These are phyloP conservation scores for Metschnikowia henanensis DNA, from an alignment of 805 yeast species.

Conservation along the genomic window DNA sequence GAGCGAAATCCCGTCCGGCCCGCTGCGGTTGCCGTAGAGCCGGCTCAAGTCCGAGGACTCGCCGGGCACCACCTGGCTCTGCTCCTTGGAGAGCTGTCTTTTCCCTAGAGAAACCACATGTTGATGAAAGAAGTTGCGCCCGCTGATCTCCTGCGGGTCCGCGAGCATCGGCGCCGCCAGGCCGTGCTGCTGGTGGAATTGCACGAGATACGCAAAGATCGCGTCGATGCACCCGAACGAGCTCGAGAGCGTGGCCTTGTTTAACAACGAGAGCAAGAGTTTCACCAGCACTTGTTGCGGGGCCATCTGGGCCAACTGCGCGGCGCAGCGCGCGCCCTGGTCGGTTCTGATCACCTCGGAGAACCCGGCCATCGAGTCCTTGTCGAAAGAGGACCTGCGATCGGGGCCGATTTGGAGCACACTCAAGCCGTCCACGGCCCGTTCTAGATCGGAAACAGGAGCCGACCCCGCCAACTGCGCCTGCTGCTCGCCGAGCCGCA, in stretches of 20 bases:
- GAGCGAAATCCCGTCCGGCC: slow-evolving; percentile 60
- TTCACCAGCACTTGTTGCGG: slow-evolving; percentile 52
- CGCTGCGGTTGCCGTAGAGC: slow-evolving; percentile 27
- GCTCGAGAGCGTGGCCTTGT: slow-evolving; percentile 59
- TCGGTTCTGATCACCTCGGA: slow-evolving; percentile 35
- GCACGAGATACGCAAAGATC: slow-evolving; percentile 46
- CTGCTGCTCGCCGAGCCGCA: slow-evolving; percentile 48
- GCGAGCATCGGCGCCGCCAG: slow-evolving; percentile 3
- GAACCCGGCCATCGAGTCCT: slow-evolving; percentile 22
- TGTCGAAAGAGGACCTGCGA: slow-evolving; percentile 27
- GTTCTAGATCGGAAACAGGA: slow-evolving; percentile 2
- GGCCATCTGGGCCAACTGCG: slow-evolving; percentile 37
- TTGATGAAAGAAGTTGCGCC: slow-evolving; percentile 84
- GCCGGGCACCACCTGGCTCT: slow-evolving; percentile 45
- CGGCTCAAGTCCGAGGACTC: slow-evolving; percentile 28
- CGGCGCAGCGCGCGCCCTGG: slow-evolving; percentile 43
- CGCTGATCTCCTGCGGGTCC: slow-evolving; percentile 68
- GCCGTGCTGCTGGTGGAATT: slow-evolving; percentile 3
- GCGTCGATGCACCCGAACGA: slow-evolving; percentile 57
- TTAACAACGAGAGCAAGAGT: slow-evolving; percentile 57
- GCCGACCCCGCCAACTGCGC: slow-evolving; percentile 11
- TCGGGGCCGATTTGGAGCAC: slow-evolving; percentile 24
- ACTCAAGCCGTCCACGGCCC: slow-evolving; percentile 9
- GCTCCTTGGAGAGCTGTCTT: slow-evolving; percentile 40
- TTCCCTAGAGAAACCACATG: slow-evolving; percentile 79